Percentiles rank a stretch among this genome's conserved stretches.
phyloP scores from a whole-genome alignment of 768 basidiomycete species.

The Boletus rufocinnamomeus region DNA sequence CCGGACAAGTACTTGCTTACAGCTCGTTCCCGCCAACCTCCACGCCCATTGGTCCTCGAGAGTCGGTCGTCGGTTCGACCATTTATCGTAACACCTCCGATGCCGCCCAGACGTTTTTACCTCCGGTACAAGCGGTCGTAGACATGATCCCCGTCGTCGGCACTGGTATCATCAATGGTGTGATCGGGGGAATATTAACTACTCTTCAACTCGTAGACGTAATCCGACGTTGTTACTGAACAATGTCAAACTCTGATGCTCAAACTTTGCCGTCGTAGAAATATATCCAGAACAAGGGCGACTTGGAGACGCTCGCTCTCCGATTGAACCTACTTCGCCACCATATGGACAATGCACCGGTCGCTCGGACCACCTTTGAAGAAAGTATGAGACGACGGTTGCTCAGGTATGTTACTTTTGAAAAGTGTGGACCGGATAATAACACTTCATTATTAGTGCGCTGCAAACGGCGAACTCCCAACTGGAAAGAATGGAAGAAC shows the following conservation, averaged over 20 bases:
- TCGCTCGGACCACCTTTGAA: background rate
- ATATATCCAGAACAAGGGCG: constrained; percentile 9
- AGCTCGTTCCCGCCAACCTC: background rate
- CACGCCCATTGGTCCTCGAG: background rate
- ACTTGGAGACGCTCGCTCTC: background rate
- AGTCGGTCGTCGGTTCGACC: background rate
- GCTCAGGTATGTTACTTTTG: background rate
- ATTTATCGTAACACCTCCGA: background rate
- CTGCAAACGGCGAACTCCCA: background rate
- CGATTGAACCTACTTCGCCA: background rate
- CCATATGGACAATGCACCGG: background rate
- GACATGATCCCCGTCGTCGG: background rate
- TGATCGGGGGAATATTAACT: background rate
- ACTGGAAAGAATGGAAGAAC: constrained; percentile 1
- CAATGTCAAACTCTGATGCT: too few species aligned
- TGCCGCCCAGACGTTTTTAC: constrained; percentile 5
- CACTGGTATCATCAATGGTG: constrained; percentile 1
- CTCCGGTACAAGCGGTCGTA: background rate
- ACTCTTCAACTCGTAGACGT: constrained; percentile 4
- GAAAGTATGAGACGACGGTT: background rate
- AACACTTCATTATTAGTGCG: background rate
- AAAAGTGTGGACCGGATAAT: too few species aligned
- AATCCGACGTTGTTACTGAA: background rate
- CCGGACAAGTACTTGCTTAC: too few species aligned
- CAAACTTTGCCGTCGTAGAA: background rate